phyloP scores from a whole-genome alignment of 2,329 filamentous ascomycete genomes.

The Xylariaceae sp. region DNA sequence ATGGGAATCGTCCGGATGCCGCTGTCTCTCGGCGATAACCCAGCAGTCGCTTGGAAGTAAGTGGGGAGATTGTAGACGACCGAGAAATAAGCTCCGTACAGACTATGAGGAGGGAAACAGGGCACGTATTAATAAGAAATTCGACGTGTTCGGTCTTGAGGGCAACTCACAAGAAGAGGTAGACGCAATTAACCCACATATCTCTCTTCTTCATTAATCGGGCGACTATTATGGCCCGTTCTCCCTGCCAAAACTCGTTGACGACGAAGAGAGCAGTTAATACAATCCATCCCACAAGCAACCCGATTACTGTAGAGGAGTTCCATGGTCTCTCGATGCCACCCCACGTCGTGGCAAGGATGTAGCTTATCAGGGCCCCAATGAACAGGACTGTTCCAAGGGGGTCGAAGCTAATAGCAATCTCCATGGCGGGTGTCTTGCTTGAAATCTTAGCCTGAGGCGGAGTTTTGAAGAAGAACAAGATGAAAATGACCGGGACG shows the following conservation, averaged over 20 bases:
- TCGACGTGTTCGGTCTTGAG: too few relatives aligned
- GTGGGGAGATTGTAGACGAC: conserved; percentile 53
- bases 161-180: conserved; percentile 26
- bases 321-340: conserved; percentile 39
- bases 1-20: conserved; percentile 50
- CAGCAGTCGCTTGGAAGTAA: conserved; percentile 55
- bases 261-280: conserved; percentile 49
- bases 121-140: too few relatives aligned
- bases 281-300: conserved; percentile 47
- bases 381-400: conserved; percentile 35
- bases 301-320: conserved; percentile 42
- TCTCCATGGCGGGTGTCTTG: conserved; percentile 24
- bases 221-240: conserved; percentile 47
- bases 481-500: conserved; percentile 33
- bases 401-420: conserved; percentile 35
- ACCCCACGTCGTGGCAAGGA: conserved; percentile 41
- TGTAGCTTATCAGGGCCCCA: conserved; percentile 35
- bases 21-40: conserved; percentile 45
- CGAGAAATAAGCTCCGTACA: conserved; percentile 27
- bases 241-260: conserved; percentile 44
- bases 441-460: conserved; percentile 4
- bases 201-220: conserved; percentile 47
- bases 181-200: conserved; percentile 35
- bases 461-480: conserved; percentile 39
- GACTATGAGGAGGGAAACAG: too few relatives aligned